Base-by-base conservation (phyloP, 2,329 filamentous ascomycete genomes). In the Aureobasidium pullulans region DNA sequence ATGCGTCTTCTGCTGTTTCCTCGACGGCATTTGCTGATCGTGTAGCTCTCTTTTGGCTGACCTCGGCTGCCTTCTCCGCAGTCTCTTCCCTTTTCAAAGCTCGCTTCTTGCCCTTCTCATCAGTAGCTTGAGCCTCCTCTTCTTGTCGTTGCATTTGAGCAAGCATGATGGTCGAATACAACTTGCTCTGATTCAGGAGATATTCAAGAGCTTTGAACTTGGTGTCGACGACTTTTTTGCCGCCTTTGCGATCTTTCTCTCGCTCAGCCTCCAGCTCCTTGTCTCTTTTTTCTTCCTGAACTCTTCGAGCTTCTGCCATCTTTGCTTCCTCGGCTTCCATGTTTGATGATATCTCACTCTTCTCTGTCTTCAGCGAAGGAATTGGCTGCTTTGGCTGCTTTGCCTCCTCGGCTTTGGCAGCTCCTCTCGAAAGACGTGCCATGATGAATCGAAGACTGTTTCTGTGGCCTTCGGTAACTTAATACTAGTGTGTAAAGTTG, bases 201-300 rank as follows among this genome's bases (percentile, higher is more conserved):
- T 78, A 79, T 64, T 80, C 77, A 61, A 80, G 65, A 59, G 78
- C 77, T 66, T 80, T 78, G 68, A 77, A 80, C 62, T 80, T 80
- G 42, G 73, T 72, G 61, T 80, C 78, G 40, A 80, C 66, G 5
- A 74, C 70, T 47, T 76, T 72, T 36, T 69, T 69, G 13, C 77
- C 78, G 42, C 73, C 76, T 52, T 75, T 71, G 19, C 79, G 64
- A 48, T 79, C 78, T 48, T 76, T 74, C 61, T 76, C 70, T 19
- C 77, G 71, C 63, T 78, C 72, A 40, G 73, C 72, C 56, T 74
- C 75, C 60, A 80, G 63, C 64, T 75, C 65, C 36, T 70, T 68
- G 23, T 78, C 73, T 44, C 72, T 74, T 67, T 76, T 76, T 62
- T 70, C 72, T 59, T 80, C 77, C 62, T 75, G 67, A 52, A 76